A percentile compares a stretch with the other conserved stretches of the same genome.
phyloP scores from a whole-genome alignment of 495 filamentous ascomycete species.

The Lepraria neglecta region DNA sequence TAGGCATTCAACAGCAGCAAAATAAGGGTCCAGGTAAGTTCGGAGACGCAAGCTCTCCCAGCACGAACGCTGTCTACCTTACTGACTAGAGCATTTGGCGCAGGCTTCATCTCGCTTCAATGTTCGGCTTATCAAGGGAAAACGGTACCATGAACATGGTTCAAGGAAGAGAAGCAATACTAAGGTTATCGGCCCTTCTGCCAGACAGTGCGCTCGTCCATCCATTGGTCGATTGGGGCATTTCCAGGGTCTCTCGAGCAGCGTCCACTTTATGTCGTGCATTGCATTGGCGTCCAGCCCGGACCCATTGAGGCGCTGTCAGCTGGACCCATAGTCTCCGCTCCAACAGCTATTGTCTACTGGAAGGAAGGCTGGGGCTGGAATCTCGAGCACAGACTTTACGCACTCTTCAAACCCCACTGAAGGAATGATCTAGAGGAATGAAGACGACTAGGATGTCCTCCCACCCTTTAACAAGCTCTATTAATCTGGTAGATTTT shows the following conservation, averaged over 20 bases:
- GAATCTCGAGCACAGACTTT: not conserved
- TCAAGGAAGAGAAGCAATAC: not conserved
- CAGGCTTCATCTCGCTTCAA: not conserved
- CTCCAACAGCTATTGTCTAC: not conserved
- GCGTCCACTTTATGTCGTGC: not conserved
- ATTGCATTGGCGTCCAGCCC: not conserved
- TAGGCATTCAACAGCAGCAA: not conserved
- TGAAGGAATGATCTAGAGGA: not conserved
- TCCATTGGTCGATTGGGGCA: slow-evolving; percentile 5
- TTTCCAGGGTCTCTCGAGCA: no score
- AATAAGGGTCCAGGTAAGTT: not conserved
- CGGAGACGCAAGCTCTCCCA: not conserved
- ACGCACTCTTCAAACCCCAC: not conserved
- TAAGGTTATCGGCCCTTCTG: not conserved
- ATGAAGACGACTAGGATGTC: not conserved
- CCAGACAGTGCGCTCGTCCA: not conserved
- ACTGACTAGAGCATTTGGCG: not conserved
- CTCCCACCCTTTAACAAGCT: not conserved
- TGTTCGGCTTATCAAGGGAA: not conserved
- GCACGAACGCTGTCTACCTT: slow-evolving; percentile 6
- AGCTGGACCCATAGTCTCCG: slow-evolving; percentile 4
- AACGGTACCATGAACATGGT: not conserved
- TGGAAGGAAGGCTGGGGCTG: not conserved
- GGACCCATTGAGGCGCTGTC: not conserved
- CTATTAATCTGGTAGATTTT: not conserved